Conservation (phyloP, 108 stramenopile genomes). For the Stephanodiscus minutulus region DNA sequence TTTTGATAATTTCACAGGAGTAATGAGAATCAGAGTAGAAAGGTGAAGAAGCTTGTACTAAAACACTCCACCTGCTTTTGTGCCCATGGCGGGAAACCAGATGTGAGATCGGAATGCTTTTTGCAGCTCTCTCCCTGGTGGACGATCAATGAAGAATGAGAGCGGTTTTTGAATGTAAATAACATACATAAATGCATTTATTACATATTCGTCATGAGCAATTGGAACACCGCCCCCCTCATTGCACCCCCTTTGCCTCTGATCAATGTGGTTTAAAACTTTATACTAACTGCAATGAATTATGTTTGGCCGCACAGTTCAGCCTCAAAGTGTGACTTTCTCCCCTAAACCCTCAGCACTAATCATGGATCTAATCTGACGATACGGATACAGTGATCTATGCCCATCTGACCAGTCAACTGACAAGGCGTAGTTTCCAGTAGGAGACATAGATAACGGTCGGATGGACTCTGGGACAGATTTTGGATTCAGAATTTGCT, state of each 20-base stretch:
- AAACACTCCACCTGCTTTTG: too few relatives aligned
- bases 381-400: conserved; percentile 83
- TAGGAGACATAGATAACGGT: conserved; percentile 67
- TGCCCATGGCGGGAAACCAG: too few relatives aligned
- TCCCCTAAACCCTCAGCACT: neutral
- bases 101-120: too few relatives aligned
- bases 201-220: neutral
- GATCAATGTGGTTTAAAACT: neutral
- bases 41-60: too few relatives aligned
- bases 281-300: neutral
- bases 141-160: neutral
- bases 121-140: neutral
- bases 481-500: conserved; percentile 69
- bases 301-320: neutral
- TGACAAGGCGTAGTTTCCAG: conserved; percentile 88
- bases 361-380: conserved; percentile 57
- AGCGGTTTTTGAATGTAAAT: neutral
- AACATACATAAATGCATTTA: neutral
- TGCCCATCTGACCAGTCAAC: conserved; percentile 93
- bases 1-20: too few relatives aligned
- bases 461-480: conserved; percentile 61
- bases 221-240: neutral
- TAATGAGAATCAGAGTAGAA: too few relatives aligned
- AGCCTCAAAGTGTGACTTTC: neutral
- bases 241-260: too few relatives aligned